phyloP scores from a whole-genome alignment of 805 yeast genomes.

The baker's yeast (Saccharomyces cerevisiae) region DNA sequence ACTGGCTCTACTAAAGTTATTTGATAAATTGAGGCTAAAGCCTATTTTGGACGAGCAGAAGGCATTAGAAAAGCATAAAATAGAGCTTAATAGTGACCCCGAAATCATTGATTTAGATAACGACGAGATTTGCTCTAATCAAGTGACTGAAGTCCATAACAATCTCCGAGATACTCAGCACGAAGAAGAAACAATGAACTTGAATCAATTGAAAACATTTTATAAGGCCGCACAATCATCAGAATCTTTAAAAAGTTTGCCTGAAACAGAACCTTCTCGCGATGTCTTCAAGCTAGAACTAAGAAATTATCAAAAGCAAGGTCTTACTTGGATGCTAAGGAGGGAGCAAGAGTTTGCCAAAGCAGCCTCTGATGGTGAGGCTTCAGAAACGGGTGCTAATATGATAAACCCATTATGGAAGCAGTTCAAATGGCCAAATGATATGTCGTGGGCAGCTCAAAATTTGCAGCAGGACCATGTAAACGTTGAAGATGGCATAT shows the following conservation, averaged over 20 bases:
- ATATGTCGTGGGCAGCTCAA: slow-evolving; percentile 33
- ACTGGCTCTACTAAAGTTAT: slow-evolving; percentile 45
- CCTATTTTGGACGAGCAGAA: slow-evolving; percentile 13
- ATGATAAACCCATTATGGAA: slow-evolving; percentile 82
- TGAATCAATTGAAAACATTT: slow-evolving; percentile 69
- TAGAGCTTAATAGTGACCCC: slow-evolving; percentile 7
- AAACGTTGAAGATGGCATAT: slow-evolving; percentile 8
- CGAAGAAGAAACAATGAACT: slow-evolving; percentile 38
- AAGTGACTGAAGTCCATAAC: slow-evolving; percentile 7
- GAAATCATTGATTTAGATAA: slow-evolving; percentile 33
- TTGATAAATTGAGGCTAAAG: slow-evolving; percentile 39
- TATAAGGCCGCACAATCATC: slow-evolving; percentile 65
- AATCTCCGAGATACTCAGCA: slow-evolving; percentile 13
- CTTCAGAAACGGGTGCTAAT: slow-evolving; percentile 38
- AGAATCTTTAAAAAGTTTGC: slow-evolving; percentile 46
- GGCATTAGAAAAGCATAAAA: slow-evolving; percentile 6
- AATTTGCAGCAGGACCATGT: slow-evolving; percentile 6
- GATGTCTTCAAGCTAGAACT: slow-evolving; percentile 49
- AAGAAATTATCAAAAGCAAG: slow-evolving; percentile 76
- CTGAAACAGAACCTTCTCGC: slow-evolving; percentile 48
- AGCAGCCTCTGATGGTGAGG: slow-evolving; percentile 17
- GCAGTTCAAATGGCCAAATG: slow-evolving; percentile 64
- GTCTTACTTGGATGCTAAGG: slow-evolving; percentile 82
- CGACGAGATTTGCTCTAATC: slow-evolving; percentile 14
- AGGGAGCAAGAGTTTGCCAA: slow-evolving; percentile 54